Conservation (phyloP, 768 basidiomycete genomes). For the Xanthoconium purpureum region DNA sequence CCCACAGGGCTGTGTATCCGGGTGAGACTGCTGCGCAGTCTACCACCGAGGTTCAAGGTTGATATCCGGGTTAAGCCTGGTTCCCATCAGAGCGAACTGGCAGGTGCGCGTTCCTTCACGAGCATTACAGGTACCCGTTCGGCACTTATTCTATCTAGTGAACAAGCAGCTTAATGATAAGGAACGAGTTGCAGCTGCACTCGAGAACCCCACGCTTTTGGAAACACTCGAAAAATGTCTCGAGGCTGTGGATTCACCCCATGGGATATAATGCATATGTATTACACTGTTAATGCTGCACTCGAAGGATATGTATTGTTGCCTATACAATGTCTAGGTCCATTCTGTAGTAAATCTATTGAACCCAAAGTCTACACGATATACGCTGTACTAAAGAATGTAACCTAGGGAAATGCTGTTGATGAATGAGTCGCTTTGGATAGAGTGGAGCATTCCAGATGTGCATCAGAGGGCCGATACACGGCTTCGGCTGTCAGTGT, state of each 20-base stretch:
- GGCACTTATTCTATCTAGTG: constrained; percentile 46
- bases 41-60: constrained; percentile 91
- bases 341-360: background rate
- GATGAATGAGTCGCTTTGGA: background rate
- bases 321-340: background rate
- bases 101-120: constrained; percentile 49
- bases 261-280: constrained; percentile 1
- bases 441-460: background rate
- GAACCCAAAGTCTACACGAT: too few species aligned
- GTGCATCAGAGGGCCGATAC: background rate
- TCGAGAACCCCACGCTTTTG: constrained; percentile 86
- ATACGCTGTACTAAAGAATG: too few species aligned
- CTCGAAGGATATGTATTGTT: too few species aligned
- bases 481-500: background rate
- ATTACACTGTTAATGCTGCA: background rate
- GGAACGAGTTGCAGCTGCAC: constrained; percentile 93
- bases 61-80: constrained; percentile 92
- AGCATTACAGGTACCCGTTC: background rate
- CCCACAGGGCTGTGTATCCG: constrained; percentile 81
- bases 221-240: constrained; percentile 85
- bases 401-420: background rate
- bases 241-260: constrained; percentile 31
- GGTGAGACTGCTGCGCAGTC: constrained; percentile 82
- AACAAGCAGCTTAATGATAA: constrained; percentile 99
- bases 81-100: constrained; percentile 91